These are phyloP conservation scores for Saitozyma sp. DNA, from an alignment of 768 basidiomycete genomes.

Conservation along the genomic window DNA sequence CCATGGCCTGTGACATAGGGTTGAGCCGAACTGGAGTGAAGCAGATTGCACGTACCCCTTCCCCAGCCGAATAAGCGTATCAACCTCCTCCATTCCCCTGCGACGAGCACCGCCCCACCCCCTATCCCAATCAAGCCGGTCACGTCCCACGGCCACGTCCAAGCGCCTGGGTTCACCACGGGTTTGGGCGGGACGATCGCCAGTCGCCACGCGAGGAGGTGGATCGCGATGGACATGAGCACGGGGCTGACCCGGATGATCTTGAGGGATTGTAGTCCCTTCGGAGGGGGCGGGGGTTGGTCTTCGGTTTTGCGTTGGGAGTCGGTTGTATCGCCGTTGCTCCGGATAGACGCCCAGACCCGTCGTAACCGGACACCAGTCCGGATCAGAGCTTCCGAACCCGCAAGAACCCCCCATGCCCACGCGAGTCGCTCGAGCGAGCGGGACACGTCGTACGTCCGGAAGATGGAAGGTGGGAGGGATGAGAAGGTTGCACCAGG, in stretches of 20 bases:
- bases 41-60: background rate
- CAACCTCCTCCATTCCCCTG: constrained; percentile 1
- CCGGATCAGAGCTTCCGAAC: background rate
- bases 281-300: background rate
- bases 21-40: background rate
- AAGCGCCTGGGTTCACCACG: no score
- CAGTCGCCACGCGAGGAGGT: constrained; percentile 9
- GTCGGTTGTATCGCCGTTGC: no score
- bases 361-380: background rate
- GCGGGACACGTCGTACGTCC: background rate
- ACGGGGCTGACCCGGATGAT: constrained; percentile 6
- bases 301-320: background rate
- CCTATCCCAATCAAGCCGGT: background rate
- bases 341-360: background rate
- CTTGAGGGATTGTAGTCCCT: background rate
- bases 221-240: background rate
- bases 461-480: background rate
- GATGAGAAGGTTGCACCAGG: background rate
- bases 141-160: background rate
- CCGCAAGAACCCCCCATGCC: constrained; percentile 1
- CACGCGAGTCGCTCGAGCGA: constrained; percentile 2
- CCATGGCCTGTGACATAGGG: background rate
- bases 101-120: background rate
- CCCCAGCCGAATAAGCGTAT: constrained; percentile 9
- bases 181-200: background rate